These are phyloP conservation scores for Cruciata laevipes DNA, from an alignment of 257 asterid species.

Conservation along the genomic window DNA sequence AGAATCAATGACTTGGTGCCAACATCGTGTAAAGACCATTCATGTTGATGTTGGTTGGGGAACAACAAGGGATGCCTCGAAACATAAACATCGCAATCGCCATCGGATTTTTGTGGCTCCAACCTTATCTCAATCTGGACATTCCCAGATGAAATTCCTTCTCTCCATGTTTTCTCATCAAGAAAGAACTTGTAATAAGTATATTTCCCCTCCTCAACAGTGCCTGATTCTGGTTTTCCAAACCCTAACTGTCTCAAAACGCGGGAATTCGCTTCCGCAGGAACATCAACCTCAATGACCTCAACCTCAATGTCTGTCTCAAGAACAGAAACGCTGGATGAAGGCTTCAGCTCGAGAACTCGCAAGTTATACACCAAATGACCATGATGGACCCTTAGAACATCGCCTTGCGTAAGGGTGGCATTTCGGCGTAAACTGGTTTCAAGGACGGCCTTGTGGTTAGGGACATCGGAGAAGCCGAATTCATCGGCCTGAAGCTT, in stretches of 20 bases:
- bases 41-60: constrained; percentile 81
- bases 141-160: constrained; percentile 40
- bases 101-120: constrained; percentile 56
- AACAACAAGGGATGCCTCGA: constrained; percentile 84
- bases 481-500: constrained; percentile 71
- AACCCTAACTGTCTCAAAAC: constrained; percentile 51
- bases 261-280: constrained; percentile 38
- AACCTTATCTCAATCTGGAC: constrained; percentile 50
- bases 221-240: constrained; percentile 67
- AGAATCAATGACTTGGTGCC: constrained; percentile 79
- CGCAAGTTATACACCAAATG: constrained; percentile 55
- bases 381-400: constrained; percentile 68
- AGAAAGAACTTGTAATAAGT: constrained; percentile 62
- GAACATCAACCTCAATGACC: constrained; percentile 64
- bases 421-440: constrained; percentile 95
- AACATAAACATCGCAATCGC: constrained; percentile 80
- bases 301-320: constrained; percentile 97
- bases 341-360: constrained; percentile 86
- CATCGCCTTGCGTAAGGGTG: constrained; percentile 79
- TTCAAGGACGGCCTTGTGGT: constrained; percentile 97
- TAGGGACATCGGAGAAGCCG: constrained; percentile 92
- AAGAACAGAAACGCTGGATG: constrained; percentile 69
- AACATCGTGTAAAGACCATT: constrained; percentile 88
- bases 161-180: constrained; percentile 44
- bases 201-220: constrained; percentile 67